Evolutionary conservation across 495 filamentous ascomycete species (phyloP), one percentile per base, ranked within the genome.

Genomic region (Thermochaetoides thermophila): DNA sequence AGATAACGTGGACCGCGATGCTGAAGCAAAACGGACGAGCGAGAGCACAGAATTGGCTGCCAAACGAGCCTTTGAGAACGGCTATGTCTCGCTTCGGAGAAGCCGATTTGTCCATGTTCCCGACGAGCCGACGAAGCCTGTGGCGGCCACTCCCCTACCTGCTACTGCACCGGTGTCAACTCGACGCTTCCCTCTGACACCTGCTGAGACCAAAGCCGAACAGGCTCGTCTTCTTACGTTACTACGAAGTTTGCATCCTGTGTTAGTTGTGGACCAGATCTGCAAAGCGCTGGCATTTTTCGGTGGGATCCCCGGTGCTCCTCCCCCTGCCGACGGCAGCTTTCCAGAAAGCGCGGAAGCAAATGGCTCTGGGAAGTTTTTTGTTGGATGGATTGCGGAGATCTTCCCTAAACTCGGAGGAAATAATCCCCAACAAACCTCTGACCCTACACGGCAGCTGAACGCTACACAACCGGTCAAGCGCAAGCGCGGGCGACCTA

Each of bases 241-340:
- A 15, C 38, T 73, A 11, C 49, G 65, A 29, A 66, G 64, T 30
- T 51, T 73, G 7, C 55, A 68, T 38, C 68, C 66, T 11, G 37
- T 64, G 17, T 53, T 59, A 12, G 66, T 73, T 1, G 66, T 71
- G 7, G 67, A 73, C 32, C 68, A 71, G 28, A 56, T 73, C 14
- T 73, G 68, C 37, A 73, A 64, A 39, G 68, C 67, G 3, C 45
- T 73, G 34, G 65, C 67, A 20, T 73, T 67, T 34, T 73, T 73
- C 48, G 68, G 68, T 7, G 67, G 68, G 18, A 61, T 71, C 17
- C 68, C 68, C 11, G 66, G 61, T 5, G 68, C 66, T 5, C 67
- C 65, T 8, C 62, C 68, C 14, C 66, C 68, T 1, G 48, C 53
- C 17, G 55, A 68, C 47, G 64, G 55, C 29, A 50, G 53, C 19